phyloP scores from a whole-genome alignment of 2,329 filamentous ascomycete genomes.

The Neurospora sp. region DNA sequence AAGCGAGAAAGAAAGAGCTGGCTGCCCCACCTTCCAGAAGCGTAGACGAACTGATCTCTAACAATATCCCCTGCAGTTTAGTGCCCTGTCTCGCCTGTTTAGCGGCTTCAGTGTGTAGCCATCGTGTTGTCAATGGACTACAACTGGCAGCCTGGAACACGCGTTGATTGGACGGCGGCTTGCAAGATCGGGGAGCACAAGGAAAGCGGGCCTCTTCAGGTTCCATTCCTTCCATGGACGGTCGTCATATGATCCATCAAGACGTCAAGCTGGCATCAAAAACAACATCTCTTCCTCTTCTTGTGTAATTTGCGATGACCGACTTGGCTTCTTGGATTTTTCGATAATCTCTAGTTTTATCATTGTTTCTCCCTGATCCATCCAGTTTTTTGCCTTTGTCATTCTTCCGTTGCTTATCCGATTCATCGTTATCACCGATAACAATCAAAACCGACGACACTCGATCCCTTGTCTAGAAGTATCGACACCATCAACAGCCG shows the following conservation, averaged over 20 bases:
- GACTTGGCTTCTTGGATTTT: neutral
- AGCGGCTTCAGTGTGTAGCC: neutral
- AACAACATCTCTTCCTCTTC: neutral
- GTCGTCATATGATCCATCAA: neutral
- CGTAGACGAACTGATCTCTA: neutral
- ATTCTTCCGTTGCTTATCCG: neutral
- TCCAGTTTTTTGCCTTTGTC: neutral
- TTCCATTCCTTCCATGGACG: neutral
- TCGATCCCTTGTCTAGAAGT: neutral
- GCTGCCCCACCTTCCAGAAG: neutral
- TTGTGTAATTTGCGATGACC: neutral
- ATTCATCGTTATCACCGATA: neutral
- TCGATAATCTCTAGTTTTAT: neutral
- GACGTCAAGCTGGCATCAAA: neutral
- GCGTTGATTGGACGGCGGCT: neutral
- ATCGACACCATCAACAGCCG: constrained; percentile 1
- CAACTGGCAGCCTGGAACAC: neutral
- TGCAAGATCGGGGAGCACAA: neutral
- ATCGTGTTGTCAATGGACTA: neutral
- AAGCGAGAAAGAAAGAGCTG: neutral
- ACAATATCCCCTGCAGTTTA: neutral
- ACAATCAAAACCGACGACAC: neutral
- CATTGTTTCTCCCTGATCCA: neutral
- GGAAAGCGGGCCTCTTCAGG: neutral
- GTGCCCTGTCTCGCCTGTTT: neutral